Conservation (phyloP, 2,329 filamentous ascomycete genomes). For the Pestalotiopsis sp. region DNA sequence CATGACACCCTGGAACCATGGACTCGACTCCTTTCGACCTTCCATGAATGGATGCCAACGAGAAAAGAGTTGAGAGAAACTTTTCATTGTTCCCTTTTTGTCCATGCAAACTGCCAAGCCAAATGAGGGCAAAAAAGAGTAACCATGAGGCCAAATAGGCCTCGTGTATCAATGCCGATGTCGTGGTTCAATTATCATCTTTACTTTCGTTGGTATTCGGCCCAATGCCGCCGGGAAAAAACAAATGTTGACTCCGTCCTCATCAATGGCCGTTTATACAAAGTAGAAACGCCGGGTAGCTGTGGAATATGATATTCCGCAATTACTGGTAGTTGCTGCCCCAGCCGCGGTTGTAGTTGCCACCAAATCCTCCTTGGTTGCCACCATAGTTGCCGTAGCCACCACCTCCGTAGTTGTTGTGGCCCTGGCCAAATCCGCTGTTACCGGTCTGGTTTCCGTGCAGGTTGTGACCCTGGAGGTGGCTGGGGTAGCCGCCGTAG, state of each 20-base stretch:
- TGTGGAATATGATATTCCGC: neutral
- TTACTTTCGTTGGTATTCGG: neutral
- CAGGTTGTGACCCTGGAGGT: constrained; percentile 52
- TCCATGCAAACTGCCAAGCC: constrained; percentile 6
- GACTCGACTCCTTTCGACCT: neutral
- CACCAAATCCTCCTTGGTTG: constrained; percentile 42
- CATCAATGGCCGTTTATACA: constrained; percentile 2
- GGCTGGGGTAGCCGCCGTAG: constrained; percentile 57
- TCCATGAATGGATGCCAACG: constrained; percentile 3
- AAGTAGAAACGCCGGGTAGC: constrained; percentile 2
- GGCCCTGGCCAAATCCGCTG: constrained; percentile 55
- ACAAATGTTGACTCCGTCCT: neutral
- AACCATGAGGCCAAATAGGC: neutral
- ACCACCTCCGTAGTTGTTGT: constrained; percentile 52
- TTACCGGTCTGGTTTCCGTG: constrained; percentile 48
- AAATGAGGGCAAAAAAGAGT: constrained; percentile 4
- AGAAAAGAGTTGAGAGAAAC: constrained; percentile 8
- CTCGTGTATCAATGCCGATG: constrained; percentile 4
- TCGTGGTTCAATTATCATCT: constrained; percentile 1
- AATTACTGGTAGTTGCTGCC: constrained; percentile 55
- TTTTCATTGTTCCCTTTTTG: constrained; percentile 7
- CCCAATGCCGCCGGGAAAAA: neutral
- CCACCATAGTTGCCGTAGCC: constrained; percentile 51
- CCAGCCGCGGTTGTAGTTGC: constrained; percentile 52
- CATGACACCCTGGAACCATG: neutral